A percentile compares a stretch with the other conserved stretches of the same genome.
Evolutionary conservation across 1,284 basidiomycete species (phyloP).

Genomic region (Cryptococcus deneoformans): DNA sequence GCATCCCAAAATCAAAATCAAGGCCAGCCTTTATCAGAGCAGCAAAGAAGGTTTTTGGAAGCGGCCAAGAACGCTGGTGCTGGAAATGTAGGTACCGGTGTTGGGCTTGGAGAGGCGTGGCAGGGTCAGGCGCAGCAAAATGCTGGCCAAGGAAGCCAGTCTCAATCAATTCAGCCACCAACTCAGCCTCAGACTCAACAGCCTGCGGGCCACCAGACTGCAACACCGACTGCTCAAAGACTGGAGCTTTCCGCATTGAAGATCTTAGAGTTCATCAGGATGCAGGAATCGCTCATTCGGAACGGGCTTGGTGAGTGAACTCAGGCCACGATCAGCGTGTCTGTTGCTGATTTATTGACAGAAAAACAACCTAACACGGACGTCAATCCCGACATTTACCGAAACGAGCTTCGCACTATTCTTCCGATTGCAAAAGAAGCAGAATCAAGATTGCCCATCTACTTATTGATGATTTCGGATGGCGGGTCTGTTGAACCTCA

Average conservation of each 20-base stretch:
- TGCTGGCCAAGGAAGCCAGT: background rate
- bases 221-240: background rate
- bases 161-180: background rate
- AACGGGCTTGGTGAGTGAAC: conserved; percentile 5
- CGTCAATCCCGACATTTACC: conserved; percentile 9
- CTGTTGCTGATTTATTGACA: background rate
- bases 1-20: no score
- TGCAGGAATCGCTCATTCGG: conserved; percentile 5
- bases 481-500: background rate
- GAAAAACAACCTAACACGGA: conserved; percentile 6
- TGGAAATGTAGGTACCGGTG: background rate
- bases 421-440: conserved; percentile 11
- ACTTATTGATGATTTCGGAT: conserved; percentile 16
- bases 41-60: conserved; percentile 24
- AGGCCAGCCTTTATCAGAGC: conserved; percentile 15
- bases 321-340: background rate
- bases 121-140: conserved; percentile 4
- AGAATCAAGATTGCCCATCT: conserved; percentile 12
- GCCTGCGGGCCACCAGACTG: background rate
- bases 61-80: conserved; percentile 13
- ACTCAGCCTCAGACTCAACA: conserved; percentile 54
- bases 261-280: conserved; percentile 9
- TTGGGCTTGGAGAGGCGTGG: background rate
- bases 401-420: conserved; percentile 6
- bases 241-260: conserved; percentile 7